Evolutionary conservation across 371 early-diverging fungal species (phyloP), one percentile per base, ranked within the genome.

Genomic region (Apophysomyces elegans): DNA sequence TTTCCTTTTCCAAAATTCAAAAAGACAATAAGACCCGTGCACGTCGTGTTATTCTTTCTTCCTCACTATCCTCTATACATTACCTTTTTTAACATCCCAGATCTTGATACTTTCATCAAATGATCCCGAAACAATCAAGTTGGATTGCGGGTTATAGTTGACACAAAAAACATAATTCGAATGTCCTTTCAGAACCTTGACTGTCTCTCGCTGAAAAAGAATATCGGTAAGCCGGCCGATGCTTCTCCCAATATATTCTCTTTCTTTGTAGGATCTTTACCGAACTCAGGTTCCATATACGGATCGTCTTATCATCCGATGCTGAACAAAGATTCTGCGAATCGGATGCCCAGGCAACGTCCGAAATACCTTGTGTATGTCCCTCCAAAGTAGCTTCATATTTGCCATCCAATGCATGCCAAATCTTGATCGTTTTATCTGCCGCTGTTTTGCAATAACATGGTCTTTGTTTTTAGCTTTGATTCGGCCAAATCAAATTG

Each of bases 141-240:
- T 95, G 5, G 94, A 91, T 65, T 92, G 92, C 1, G 97, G 97
- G 66, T 95, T 96, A 73, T 93, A 99, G 77, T 96, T 95, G 36
- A 98, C 96, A 71, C 97, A 96, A 73, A 98, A 98, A 5, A 99
- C 98, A 70, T 93, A 96, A 77, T 96, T 92, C 1, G 95, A 91
- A 77, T 99, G 99, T 2, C 98, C 98, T 45, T 86, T 86, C 47
- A 99, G 80, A 0, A 90, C 84, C 67, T 94, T 93, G 32, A 91
- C 81, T 4, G 95, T 85, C 45, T 88, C 82, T 7, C 91, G 87
- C 90, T 91, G 44, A 68, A 54, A 58, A 47, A 59, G n/a, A 36
- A 21, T 16, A n/a, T 62, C 37, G 14, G 21, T 61, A 46, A 35
- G 60, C 44, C 13, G 32, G 32, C 3, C 32, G 32, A 26, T 26